phyloP scores from a whole-genome alignment of 2,329 filamentous ascomycete species.

The Chaetomium strumarium region DNA sequence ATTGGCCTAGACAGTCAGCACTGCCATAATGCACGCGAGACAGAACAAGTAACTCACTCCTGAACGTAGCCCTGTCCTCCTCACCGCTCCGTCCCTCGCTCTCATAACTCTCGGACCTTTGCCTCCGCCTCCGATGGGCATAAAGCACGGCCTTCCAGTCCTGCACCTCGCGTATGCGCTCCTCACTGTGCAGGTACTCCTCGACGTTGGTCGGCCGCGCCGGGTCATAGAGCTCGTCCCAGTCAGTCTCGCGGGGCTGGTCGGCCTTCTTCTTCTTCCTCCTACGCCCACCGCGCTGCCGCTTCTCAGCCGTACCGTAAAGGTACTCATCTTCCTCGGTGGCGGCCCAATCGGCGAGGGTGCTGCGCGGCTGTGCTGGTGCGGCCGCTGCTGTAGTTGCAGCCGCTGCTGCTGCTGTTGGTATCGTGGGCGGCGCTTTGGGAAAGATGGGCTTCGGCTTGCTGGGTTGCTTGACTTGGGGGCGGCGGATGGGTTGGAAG shows the following conservation, averaged over 20 bases:
- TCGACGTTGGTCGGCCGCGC: slow-evolving; percentile 76
- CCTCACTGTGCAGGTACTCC: slow-evolving; percentile 77
- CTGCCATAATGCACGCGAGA: slow-evolving; percentile 17
- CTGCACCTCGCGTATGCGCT: slow-evolving; percentile 69
- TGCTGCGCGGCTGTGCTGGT: slow-evolving; percentile 54
- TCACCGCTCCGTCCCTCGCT: slow-evolving; percentile 38
- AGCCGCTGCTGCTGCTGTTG: slow-evolving; percentile 33
- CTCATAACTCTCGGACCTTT: slow-evolving; percentile 35
- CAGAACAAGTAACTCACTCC: slow-evolving; percentile 30
- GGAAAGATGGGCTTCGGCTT: slow-evolving; percentile 58
- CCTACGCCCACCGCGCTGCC: slow-evolving; percentile 64
- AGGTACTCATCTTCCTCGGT: slow-evolving; percentile 76
- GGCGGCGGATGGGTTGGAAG: slow-evolving; percentile 81
- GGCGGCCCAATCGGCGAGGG: slow-evolving; percentile 73
- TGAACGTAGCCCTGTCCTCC: slow-evolving; percentile 21
- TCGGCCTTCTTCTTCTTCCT: slow-evolving; percentile 46
- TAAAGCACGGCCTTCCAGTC: slow-evolving; percentile 85
- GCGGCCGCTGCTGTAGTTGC: slow-evolving; percentile 28
- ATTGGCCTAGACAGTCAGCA: slow-evolving; percentile 41
- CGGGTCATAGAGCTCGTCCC: slow-evolving; percentile 89
- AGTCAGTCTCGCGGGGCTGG: slow-evolving; percentile 59
- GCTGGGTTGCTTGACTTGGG: slow-evolving; percentile 54
- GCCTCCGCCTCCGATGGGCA: slow-evolving; percentile 53
- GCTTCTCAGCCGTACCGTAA: slow-evolving; percentile 57
- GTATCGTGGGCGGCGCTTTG: slow-evolving; percentile 33